Conservation (phyloP, 495 filamentous ascomycete genomes). For the Lentithecium fluviatile region DNA sequence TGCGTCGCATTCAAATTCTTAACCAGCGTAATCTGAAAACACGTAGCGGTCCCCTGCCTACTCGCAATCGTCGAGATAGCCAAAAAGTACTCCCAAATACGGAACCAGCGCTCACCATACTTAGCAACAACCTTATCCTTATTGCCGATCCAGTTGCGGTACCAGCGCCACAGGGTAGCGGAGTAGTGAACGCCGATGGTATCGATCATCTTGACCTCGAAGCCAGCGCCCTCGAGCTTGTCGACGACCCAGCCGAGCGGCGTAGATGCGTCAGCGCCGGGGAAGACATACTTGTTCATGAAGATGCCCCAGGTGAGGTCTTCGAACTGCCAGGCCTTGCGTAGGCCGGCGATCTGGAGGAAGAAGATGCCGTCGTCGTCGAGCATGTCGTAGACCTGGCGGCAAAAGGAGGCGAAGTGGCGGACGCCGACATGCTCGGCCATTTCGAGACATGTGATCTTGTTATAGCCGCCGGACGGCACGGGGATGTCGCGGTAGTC, state of each 20-base stretch:
- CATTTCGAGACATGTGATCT: conserved; percentile 90
- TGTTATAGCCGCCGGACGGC: conserved; percentile 67
- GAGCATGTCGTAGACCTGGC: conserved; percentile 79
- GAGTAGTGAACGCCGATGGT: conserved; percentile 97
- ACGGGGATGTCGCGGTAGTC: conserved; percentile 81
- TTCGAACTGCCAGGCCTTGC: conserved; percentile 85
- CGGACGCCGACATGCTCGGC: conserved; percentile 85
- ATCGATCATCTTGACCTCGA: conserved; percentile 73
- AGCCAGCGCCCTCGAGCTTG: conserved; percentile 71
- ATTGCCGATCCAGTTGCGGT: conserved; percentile 98
- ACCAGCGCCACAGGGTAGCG: conserved; percentile 97
- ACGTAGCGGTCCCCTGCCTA: conserved; percentile 88
- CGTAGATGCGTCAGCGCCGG: conserved; percentile 80
- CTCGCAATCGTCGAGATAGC: conserved; percentile 90
- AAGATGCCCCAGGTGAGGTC: conserved; percentile 84
- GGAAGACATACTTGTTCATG: conserved; percentile 94
- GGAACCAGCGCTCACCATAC: conserved; percentile 94
- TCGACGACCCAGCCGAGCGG: conserved; percentile 72
- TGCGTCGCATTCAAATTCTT: conserved; percentile 99
- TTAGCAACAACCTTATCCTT: conserved; percentile 90
- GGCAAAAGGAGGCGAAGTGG: conserved; percentile 65
- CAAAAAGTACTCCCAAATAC: conserved; percentile 99
- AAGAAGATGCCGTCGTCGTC: conserved; percentile 83
- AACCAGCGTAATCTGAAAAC: conserved; percentile 92
- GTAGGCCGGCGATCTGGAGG: conserved; percentile 78